Evolutionary conservation across 345 rosid species (phyloP).

Genomic region (Populus euphratica): DNA sequence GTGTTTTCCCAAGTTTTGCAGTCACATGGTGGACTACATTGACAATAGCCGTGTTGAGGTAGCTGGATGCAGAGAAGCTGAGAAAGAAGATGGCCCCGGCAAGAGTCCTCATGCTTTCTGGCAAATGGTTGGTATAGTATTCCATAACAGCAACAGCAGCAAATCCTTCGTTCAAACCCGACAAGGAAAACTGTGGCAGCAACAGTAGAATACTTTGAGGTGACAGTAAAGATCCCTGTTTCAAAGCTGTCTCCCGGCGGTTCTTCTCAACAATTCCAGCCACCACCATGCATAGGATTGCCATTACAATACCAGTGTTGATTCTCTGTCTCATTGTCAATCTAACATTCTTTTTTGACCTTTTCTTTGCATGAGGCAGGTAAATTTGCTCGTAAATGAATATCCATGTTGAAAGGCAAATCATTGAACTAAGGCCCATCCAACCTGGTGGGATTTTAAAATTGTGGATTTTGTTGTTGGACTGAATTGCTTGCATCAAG

Average conservation of each 20-base stretch:
- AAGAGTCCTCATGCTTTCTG: slow-evolving; percentile 70
- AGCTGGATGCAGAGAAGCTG: slow-evolving; percentile 52
- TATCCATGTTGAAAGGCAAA: slow-evolving; percentile 62
- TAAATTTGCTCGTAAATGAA: slow-evolving; percentile 46
- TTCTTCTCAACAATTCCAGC: slow-evolving; percentile 48
- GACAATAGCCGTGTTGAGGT: slow-evolving; percentile 42
- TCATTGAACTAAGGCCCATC: slow-evolving; percentile 60
- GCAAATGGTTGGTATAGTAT: slow-evolving; percentile 57
- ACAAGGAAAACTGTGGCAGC: slow-evolving; percentile 57
- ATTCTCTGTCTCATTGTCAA: slow-evolving; percentile 50
- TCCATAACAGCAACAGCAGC: slow-evolving; percentile 68
- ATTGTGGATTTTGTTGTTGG: slow-evolving; percentile 36
- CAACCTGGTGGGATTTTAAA: slow-evolving; percentile 62
- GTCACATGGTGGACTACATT: slow-evolving; percentile 37
- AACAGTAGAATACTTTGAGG: slow-evolving; percentile 39
- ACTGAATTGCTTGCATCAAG: slow-evolving; percentile 54
- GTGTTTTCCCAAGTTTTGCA: slow-evolving; percentile 13
- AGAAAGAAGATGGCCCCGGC: slow-evolving; percentile 71
- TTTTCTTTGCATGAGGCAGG: slow-evolving; percentile 32
- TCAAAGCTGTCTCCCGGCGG: slow-evolving; percentile 43
- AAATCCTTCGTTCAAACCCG: slow-evolving; percentile 70
- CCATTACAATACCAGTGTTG: slow-evolving; percentile 49
- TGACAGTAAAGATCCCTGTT: slow-evolving; percentile 38
- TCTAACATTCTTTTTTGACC: slow-evolving; percentile 34
- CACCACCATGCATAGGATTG: slow-evolving; percentile 49